A percentile compares a stretch with the other conserved stretches of the same genome.
phyloP scores from a whole-genome alignment of 73 alveolate genomes.

The Paramecium sonneborni region DNA sequence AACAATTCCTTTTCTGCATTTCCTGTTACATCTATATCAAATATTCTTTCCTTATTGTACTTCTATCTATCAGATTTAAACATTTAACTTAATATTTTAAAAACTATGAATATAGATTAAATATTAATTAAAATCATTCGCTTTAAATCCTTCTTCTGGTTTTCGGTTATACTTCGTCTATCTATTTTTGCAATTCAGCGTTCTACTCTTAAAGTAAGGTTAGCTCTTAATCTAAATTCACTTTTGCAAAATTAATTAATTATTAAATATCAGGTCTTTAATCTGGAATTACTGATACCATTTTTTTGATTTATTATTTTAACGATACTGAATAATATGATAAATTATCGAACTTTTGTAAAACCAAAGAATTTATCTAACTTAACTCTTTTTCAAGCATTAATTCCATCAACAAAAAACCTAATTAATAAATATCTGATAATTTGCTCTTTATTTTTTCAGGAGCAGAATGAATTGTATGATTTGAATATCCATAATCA shows the following conservation, averaged over 20 bases:
- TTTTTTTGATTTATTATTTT: neutral
- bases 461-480: neutral
- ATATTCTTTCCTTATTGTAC: neutral
- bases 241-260: neutral
- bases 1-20: neutral
- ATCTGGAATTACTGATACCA: constrained; percentile 7
- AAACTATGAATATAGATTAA: neutral
- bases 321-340: constrained; percentile 32
- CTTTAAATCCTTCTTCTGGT: neutral
- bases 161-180: neutral
- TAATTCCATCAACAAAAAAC: constrained; percentile 6
- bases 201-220: neutral
- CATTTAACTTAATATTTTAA: constrained; percentile 16
- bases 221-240: neutral
- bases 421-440: neutral
- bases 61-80: neutral
- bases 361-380: neutral
- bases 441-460: neutral
- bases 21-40: neutral
- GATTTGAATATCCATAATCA: constrained; percentile 29
- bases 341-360: constrained; percentile 17
- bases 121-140: neutral
- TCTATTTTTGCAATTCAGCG: neutral
- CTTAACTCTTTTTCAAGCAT: constrained; percentile 27
- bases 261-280: neutral